phyloP scores from a whole-genome alignment of 2,329 filamentous ascomycete species.

The Calonectria hawksworthii region DNA sequence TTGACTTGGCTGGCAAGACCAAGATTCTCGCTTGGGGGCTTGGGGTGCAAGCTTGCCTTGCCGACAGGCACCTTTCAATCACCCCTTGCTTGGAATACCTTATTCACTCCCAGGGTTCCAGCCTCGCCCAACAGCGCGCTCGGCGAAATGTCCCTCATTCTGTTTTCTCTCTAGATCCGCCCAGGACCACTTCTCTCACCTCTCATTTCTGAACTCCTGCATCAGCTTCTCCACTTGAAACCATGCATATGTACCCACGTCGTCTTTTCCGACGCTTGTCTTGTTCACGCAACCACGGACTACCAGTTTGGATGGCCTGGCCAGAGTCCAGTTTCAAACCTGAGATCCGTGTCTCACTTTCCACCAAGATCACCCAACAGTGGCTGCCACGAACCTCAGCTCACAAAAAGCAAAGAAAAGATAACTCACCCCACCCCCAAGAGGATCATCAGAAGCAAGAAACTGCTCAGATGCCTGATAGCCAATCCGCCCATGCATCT shows the following conservation, averaged over 20 bases:
- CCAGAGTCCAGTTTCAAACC: not conserved
- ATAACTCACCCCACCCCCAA: constrained; percentile 5
- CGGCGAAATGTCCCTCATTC: constrained; percentile 13
- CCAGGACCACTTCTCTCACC: constrained; percentile 5
- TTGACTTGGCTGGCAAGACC: not conserved
- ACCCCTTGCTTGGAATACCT: not conserved
- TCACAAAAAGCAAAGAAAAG: constrained; percentile 7
- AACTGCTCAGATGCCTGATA: not conserved
- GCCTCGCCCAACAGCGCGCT: not conserved
- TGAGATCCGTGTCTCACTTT: not conserved
- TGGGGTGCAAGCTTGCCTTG: not conserved
- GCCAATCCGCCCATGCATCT: not conserved
- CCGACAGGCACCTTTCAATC: not conserved
- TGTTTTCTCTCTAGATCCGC: not conserved
- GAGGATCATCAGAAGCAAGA: not conserved
- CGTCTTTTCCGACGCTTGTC: not conserved
- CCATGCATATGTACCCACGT: constrained; percentile 4
- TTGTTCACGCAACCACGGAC: not conserved
- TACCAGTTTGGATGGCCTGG: not conserved
- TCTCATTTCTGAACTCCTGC: constrained; percentile 8
- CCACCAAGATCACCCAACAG: not conserved
- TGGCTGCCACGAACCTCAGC: not conserved
- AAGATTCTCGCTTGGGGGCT: not conserved
- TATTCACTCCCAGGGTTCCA: not conserved
- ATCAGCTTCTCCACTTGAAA: constrained; percentile 7